A percentile compares a stretch with the other conserved stretches of the same genome.
These are phyloP conservation scores for Termitomyces sp. DNA, from an alignment of 768 basidiomycete species.

Conservation along the genomic window DNA sequence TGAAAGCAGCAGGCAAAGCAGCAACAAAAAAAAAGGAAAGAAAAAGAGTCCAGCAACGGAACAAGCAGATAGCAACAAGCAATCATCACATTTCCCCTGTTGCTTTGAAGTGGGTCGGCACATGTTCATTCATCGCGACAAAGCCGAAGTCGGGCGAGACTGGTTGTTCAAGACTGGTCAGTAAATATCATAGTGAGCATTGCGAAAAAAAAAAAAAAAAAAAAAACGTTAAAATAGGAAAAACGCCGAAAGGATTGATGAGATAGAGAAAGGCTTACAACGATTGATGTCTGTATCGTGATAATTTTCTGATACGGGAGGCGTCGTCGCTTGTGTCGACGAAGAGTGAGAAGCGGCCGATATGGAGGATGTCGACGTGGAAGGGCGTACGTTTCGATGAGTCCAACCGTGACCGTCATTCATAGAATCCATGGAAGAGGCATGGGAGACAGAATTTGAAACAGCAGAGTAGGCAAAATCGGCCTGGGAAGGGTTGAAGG, in stretches of 20 bases:
- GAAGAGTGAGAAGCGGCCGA: conserved; percentile 73
- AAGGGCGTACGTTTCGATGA: conserved; percentile 58
- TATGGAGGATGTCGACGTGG: conserved; percentile 72
- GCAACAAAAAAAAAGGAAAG: neutral
- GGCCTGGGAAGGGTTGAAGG: conserved; percentile 57
- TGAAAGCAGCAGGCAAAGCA: conserved; percentile 8
- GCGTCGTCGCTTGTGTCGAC: conserved; percentile 78
- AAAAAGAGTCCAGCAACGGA: conserved; percentile 9
- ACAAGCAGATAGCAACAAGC: neutral
- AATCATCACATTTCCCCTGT: conserved; percentile 40
- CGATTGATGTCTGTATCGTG: conserved; percentile 75
- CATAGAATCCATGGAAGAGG: conserved; percentile 38
- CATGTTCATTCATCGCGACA: conserved; percentile 76
- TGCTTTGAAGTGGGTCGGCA: conserved; percentile 58
- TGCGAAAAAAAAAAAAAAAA: conserved; percentile 15
- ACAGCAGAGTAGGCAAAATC: conserved; percentile 80
- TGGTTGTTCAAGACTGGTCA: conserved; percentile 41
- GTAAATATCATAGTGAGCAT: conserved; percentile 25
- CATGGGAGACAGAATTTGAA: conserved; percentile 38
- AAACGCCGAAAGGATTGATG: neutral
- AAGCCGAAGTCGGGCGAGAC: conserved; percentile 86
- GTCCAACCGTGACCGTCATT: conserved; percentile 41
- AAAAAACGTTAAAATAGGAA: conserved; percentile 3
- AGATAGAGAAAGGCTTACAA: conserved; percentile 50
- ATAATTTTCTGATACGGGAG: conserved; percentile 65